A percentile compares a stretch with the other conserved stretches of the same genome.
Evolutionary conservation across 139 green algal species (phyloP).

Genomic region (Haematococcus lacustris): DNA sequence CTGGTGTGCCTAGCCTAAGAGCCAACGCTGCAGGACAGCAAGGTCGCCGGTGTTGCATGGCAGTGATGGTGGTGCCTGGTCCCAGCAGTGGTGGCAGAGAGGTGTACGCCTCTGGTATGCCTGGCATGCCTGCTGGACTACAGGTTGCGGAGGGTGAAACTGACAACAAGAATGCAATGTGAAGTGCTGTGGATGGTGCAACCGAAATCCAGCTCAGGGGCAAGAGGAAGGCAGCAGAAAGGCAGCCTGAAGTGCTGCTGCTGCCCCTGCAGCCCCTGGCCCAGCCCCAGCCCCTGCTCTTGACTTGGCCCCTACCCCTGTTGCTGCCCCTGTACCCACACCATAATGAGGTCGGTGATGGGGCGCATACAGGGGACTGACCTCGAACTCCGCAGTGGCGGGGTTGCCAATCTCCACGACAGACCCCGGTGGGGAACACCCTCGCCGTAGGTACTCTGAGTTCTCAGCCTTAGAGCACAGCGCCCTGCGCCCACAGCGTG

Average conservation of each 20-base stretch:
- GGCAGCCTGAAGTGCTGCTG: no score
- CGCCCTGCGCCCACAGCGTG: slow-evolving; percentile 39
- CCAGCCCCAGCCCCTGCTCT: not conserved
- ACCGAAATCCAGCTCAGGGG: no score
- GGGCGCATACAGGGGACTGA: slow-evolving; percentile 12
- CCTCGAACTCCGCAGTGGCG: slow-evolving; percentile 89
- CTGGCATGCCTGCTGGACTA: not conserved
- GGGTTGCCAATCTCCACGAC: slow-evolving; percentile 89
- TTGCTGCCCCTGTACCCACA: not conserved
- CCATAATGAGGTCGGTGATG: not conserved
- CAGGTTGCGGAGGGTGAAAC: not conserved
- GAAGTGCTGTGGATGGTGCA: no score
- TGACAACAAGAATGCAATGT: not conserved
- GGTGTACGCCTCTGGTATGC: not conserved
- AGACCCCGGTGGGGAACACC: slow-evolving; percentile 47
- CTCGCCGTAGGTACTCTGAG: slow-evolving; percentile 65
- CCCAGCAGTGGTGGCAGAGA: not conserved
- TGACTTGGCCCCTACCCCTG: not conserved
- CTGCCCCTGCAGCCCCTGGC: no score
- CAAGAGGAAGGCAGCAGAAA: no score
- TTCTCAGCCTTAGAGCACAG: slow-evolving; percentile 85
- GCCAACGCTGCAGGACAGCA: not conserved
- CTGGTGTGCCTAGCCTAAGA: not conserved
- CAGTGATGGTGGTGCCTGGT: not conserved
- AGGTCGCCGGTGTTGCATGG: not conserved